phyloP scores from a whole-genome alignment of 1,284 basidiomycete species.

The Sporisorium scitamineum region DNA sequence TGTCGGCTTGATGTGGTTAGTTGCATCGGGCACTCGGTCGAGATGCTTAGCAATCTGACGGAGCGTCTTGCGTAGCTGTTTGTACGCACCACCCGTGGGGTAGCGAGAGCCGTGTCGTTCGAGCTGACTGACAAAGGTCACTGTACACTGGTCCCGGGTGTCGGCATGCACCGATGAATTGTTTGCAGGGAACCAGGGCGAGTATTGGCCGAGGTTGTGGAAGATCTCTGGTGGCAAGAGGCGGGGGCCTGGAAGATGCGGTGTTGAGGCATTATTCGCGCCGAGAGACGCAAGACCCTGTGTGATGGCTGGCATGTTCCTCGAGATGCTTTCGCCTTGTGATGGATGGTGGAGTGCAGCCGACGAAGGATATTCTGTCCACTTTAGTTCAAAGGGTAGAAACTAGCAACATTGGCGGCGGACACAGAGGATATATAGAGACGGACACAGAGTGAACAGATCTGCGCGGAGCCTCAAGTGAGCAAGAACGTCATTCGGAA shows the following conservation, averaged over 20 bases:
- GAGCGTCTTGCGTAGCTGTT: constrained; percentile 39
- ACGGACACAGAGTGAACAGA: background rate
- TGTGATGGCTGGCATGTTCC: constrained; percentile 27
- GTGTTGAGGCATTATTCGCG: background rate
- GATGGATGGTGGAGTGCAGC: background rate
- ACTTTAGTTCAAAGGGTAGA: background rate
- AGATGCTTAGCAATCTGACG: constrained; percentile 46
- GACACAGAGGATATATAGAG: background rate
- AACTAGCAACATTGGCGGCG: background rate
- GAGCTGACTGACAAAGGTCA: constrained; percentile 48
- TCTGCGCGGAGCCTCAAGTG: background rate
- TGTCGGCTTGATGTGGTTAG: background rate
- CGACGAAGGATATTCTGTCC: background rate
- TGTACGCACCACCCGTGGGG: constrained; percentile 40
- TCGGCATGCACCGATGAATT: background rate
- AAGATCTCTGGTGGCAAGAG: constrained; percentile 37
- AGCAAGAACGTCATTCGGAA: background rate
- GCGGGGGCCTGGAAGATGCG: constrained; percentile 10
- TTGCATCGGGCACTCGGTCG: constrained; percentile 21
- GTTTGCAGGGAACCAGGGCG: constrained; percentile 41
- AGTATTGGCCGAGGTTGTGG: constrained; percentile 50
- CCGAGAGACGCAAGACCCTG: constrained; percentile 1
- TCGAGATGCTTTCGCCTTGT: background rate
- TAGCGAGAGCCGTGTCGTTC: constrained; percentile 50
- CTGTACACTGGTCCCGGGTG: constrained; percentile 14